Conservation (phyloP, 1,284 basidiomycete genomes). For the Sanghuangporus baumii region DNA sequence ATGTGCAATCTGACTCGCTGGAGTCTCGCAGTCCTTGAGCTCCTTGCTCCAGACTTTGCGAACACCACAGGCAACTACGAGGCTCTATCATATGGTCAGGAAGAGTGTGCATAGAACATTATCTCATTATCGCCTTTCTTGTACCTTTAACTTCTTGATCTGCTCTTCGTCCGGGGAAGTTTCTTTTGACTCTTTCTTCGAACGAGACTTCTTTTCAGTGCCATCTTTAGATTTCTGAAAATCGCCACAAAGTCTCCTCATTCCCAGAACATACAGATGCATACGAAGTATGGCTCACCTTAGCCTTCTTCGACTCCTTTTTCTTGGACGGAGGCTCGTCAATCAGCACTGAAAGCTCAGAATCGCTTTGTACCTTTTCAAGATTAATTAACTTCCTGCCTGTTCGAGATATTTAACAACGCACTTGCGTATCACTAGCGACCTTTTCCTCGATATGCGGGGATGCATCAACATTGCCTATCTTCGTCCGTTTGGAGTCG, state of each 20-base stretch:
- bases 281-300: constrained; percentile 6
- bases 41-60: constrained; percentile 80
- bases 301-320: constrained; percentile 18
- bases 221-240: constrained; percentile 1
- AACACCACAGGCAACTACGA: constrained; percentile 75
- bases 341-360: constrained; percentile 54
- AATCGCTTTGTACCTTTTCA: constrained; percentile 41
- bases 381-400: background rate
- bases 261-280: background rate
- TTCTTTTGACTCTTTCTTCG: constrained; percentile 12
- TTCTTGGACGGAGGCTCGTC: constrained; percentile 48
- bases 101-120: background rate
- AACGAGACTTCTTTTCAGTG: constrained; percentile 7
- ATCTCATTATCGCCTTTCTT: background rate
- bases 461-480: background rate
- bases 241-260: background rate
- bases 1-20: constrained; percentile 60
- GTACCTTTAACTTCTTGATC: constrained; percentile 19
- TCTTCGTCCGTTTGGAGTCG: background rate
- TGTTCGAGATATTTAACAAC: background rate
- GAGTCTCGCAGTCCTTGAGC: constrained; percentile 54
- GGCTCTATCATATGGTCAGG: constrained; percentile 36
- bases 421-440: background rate
- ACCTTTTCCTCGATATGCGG: background rate
- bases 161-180: constrained; percentile 17